Base-by-base conservation (phyloP, 306 rosid species). In the Prunus persica region DNA sequence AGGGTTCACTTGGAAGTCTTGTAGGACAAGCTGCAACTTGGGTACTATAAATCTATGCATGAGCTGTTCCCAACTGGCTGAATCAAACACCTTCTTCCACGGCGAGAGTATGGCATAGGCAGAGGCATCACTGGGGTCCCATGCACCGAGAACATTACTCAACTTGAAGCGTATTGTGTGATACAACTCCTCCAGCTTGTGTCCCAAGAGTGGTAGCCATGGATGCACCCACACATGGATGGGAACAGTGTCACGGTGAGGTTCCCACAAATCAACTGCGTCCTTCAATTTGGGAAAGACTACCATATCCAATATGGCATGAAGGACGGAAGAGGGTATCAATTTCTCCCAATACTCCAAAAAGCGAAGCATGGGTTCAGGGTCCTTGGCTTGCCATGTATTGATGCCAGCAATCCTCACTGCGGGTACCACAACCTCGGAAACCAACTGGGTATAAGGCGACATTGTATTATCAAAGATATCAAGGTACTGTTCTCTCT, bases 221-320 rank as follows among this genome's bases (percentile, higher is more conserved):
- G 97, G 97, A 85, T 95, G 99, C 75, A 95, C 90, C 97, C 97
- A 95, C 10, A 87, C 87, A 78, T 92, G 99, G 75, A 91, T 92
- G 69, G 97, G 97, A 85, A 95, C 87, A 49, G 93, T 89, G 82
- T 95, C 96, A 20, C 82, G 93, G 70, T 88, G 97, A 13, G 97
- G 99, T 71, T 92, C 97, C 97, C 99, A 95, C 41, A 88, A 74
- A 66, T 88, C 93, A 22, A 92, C 97, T 4, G 97, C 99, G 71
- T 78, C 86, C 72, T 78, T 80, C 77, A 95, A 72, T 83, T 92
- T 95, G 10, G 99, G 98, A 89, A 91, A 72, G 80, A 95, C 82
- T 66, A 92, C 74, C 49, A 74, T 86, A 75, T 92, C 97, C 85
- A 95, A 76, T 82, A 95, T 79, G 70, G 82, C 61, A 46, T 84